Conservation (phyloP, 108 stramenopile genomes). For the Epithemia pelagica region DNA sequence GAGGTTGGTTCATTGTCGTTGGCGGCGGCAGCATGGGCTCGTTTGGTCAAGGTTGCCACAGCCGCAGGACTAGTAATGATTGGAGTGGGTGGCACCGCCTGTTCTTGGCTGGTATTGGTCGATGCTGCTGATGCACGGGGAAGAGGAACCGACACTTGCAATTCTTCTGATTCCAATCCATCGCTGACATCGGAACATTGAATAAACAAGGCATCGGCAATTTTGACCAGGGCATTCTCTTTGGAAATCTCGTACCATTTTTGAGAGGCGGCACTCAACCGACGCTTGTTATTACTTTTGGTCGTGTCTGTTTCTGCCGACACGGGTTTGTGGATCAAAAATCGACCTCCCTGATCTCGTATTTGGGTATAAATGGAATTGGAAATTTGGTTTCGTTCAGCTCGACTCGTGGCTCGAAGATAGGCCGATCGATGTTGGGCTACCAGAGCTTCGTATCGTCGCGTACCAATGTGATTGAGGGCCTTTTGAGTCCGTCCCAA, state of each 20-base stretch:
- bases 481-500: neutral
- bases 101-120: neutral
- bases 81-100: no score
- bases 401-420: neutral
- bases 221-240: neutral
- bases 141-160: no score
- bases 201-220: neutral
- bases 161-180: neutral
- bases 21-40: neutral
- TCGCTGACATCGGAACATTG: neutral
- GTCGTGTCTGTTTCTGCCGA: neutral
- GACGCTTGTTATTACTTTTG: neutral
- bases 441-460: neutral
- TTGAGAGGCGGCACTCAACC: neutral
- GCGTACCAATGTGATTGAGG: neutral
- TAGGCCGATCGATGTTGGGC: neutral
- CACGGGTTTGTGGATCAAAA: neutral
- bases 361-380: neutral
- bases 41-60: neutral
- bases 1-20: neutral
- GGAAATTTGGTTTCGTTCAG: neutral
- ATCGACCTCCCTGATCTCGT: neutral
- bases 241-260: neutral
- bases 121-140: no score
- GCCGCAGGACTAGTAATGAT: no score